Percentiles rank a stretch among this genome's conserved stretches.
Evolutionary conservation across 805 yeast genomes (phyloP).

Genomic region (Wickerhamiella brachini): DNA sequence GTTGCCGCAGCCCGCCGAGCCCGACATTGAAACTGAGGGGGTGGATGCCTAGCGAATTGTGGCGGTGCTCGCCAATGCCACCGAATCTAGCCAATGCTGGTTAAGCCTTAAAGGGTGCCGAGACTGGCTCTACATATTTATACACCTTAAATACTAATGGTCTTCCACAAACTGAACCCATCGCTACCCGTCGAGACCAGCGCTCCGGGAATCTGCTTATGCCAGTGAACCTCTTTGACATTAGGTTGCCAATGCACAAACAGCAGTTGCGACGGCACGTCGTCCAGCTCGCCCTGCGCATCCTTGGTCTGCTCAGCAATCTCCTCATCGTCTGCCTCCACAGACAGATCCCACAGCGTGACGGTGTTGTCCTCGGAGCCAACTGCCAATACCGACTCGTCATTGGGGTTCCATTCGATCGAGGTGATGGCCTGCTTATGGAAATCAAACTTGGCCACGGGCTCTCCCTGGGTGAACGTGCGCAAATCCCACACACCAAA

Average conservation of each 20-base stretch:
- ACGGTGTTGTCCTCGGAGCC: constrained; percentile 95
- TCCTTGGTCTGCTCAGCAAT: constrained; percentile 72
- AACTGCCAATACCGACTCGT: constrained; percentile 90
- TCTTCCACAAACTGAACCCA: constrained; percentile 91
- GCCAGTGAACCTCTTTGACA: constrained; percentile 98
- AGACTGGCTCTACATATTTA: no score
- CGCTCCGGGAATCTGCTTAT: constrained; percentile 90
- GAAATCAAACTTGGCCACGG: constrained; percentile 92
- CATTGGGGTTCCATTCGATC: constrained; percentile 86
- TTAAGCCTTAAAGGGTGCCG: no score
- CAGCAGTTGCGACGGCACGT: constrained; percentile 87
- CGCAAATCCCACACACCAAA: constrained; percentile 99
- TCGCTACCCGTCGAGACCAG: constrained; percentile 90
- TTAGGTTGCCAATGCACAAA: constrained; percentile 98
- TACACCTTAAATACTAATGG: constrained; percentile 52
- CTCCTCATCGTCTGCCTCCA: constrained; percentile 97
- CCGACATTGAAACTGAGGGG: neutral
- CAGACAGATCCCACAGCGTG: constrained; percentile 94
- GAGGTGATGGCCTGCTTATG: constrained; percentile 89
- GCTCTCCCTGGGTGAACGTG: constrained; percentile 53
- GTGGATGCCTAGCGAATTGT: neutral
- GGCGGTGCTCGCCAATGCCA: neutral
- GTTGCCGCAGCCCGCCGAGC: neutral
- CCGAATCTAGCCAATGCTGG: no score
- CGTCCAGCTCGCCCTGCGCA: constrained; percentile 58